phyloP scores from a whole-genome alignment of 2,329 filamentous ascomycete genomes.

The Sordariomycetes sp. region DNA sequence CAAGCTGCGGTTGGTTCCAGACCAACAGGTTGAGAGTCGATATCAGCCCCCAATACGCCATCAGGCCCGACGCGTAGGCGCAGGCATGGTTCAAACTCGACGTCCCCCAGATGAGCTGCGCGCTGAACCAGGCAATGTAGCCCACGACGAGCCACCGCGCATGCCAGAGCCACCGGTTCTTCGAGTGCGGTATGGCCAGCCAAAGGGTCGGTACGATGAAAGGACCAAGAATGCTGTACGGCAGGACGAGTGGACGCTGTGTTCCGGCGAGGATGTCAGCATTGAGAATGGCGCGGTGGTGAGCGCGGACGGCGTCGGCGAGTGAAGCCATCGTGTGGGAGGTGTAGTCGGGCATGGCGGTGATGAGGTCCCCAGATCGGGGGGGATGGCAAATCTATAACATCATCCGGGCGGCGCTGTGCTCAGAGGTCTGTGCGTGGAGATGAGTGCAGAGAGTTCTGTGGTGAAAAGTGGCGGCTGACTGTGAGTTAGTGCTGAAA shows the following conservation, averaged over 20 bases:
- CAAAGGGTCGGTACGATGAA: conserved; percentile 43
- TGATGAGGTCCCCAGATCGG: too few species aligned
- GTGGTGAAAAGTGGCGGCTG: too few species aligned
- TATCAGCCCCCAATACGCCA: conserved; percentile 40
- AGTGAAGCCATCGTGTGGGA: too few species aligned
- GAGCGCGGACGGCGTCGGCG: conserved; percentile 15
- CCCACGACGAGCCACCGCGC: conserved; percentile 39
- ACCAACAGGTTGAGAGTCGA: conserved; percentile 39
- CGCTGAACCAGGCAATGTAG: conserved; percentile 31
- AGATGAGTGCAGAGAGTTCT: too few species aligned
- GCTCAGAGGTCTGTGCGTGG: too few species aligned
- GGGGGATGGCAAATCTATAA: too few species aligned
- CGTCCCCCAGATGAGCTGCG: conserved; percentile 27
- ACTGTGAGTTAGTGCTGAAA: not conserved
- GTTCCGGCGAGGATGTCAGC: conserved; percentile 25
- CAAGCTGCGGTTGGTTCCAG: conserved; percentile 46
- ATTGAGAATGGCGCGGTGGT: conserved; percentile 27
- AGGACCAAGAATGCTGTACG: conserved; percentile 37
- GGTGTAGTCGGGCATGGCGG: too few species aligned
- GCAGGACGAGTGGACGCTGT: conserved; percentile 40
- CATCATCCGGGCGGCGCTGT: too few species aligned
- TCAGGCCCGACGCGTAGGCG: conserved; percentile 41
- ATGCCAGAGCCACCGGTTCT: conserved; percentile 38
- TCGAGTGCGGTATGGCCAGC: conserved; percentile 44
- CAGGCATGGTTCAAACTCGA: conserved; percentile 42